phyloP scores from a whole-genome alignment of 2,329 filamentous ascomycete species.

The Ploettnerulaceae sp. region DNA sequence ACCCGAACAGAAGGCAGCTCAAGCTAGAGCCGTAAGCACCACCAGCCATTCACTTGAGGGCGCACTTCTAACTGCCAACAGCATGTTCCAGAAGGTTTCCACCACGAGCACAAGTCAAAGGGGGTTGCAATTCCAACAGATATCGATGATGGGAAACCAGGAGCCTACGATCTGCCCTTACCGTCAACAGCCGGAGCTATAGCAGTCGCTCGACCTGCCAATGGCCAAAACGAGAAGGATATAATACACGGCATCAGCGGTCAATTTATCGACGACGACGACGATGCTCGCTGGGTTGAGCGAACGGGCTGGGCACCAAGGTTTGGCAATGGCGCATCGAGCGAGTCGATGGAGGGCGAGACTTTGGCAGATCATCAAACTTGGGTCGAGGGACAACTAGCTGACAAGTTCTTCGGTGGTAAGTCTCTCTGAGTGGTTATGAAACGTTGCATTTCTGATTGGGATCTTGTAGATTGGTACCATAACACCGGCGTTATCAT shows the following conservation, averaged over 20 bases:
- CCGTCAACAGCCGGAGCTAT: constrained; percentile 67
- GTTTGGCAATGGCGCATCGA: constrained; percentile 64
- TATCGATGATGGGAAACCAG: constrained; percentile 63
- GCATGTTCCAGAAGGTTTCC: constrained; percentile 60
- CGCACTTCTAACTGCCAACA: constrained; percentile 34
- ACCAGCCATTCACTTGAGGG: background rate
- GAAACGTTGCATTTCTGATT: constrained; percentile 12
- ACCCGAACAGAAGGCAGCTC: constrained; percentile 76
- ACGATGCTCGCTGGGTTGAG: constrained; percentile 49
- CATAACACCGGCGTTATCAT: constrained; percentile 93
- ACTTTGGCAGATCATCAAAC: constrained; percentile 84
- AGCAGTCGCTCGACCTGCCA: constrained; percentile 41
- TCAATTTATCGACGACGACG: constrained; percentile 43
- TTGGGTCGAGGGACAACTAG: constrained; percentile 74
- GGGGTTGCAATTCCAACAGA: constrained; percentile 73
- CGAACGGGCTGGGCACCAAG: constrained; percentile 83
- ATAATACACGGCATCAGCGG: constrained; percentile 43
- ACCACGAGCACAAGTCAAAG: constrained; percentile 55
- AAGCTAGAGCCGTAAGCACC: constrained; percentile 64
- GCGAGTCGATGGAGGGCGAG: constrained; percentile 47
- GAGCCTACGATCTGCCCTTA: constrained; percentile 72
- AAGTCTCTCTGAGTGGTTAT: constrained; percentile 29
- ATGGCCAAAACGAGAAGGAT: constrained; percentile 44
- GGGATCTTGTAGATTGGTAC: constrained; percentile 73
- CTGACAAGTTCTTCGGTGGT: constrained; percentile 90